phyloP scores from a whole-genome alignment of 441 rosid species.

The Capsella rubella region DNA sequence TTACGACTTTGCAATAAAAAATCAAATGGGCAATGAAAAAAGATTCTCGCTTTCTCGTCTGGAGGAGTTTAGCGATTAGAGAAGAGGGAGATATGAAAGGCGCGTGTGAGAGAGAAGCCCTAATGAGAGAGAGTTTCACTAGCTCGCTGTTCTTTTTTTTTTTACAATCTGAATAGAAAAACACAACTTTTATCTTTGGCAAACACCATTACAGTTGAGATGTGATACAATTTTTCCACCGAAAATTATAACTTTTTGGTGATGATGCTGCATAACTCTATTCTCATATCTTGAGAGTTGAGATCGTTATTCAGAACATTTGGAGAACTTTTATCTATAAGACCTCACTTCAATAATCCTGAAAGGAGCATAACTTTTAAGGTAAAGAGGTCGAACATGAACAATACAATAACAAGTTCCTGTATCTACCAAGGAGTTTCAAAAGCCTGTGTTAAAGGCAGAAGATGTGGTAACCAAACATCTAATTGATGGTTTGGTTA shows the following conservation, averaged over 20 bases:
- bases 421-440: constrained; percentile 22
- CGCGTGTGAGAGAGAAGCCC: constrained; percentile 26
- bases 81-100: constrained; percentile 6
- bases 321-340: background rate
- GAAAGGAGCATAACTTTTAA: constrained; percentile 12
- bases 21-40: constrained; percentile 1
- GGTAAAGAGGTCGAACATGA: constrained; percentile 25
- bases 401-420: constrained; percentile 16
- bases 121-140: constrained; percentile 1
- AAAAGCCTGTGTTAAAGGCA: constrained; percentile 19
- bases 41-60: constrained; percentile 9
- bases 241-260: background rate
- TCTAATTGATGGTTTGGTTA: constrained; percentile 22
- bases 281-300: background rate
- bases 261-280: background rate
- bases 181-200: too few relatives aligned
- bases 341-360: constrained; percentile 3
- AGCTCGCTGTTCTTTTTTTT: background rate
- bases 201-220: background rate
- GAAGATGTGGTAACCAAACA: constrained; percentile 19
- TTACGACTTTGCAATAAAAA: constrained; percentile 8
- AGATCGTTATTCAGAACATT: background rate
- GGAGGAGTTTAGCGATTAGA: constrained; percentile 25
- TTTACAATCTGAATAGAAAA: background rate
- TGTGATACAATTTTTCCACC: background rate